A percentile compares a stretch with the other conserved stretches of the same genome.
Conservation (phyloP, 352 stramenopile genomes). For the Globisporangium radiosum region DNA sequence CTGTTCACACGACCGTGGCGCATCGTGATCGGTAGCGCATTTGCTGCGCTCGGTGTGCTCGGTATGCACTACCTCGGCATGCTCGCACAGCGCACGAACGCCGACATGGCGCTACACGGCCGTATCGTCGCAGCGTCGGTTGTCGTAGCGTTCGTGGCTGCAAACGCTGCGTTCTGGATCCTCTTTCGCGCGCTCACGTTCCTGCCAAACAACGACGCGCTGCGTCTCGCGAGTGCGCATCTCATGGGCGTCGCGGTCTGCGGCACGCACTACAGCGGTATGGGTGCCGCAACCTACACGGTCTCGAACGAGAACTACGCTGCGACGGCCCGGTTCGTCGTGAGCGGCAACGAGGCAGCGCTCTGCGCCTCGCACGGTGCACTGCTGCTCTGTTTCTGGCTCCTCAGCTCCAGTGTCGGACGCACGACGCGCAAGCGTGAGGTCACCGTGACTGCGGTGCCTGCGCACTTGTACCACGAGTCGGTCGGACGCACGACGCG, state of each 20-base stretch:
- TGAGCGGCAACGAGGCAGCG: slow-evolving; percentile 29
- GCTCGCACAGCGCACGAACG: slow-evolving; percentile 44
- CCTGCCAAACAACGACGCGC: slow-evolving; percentile 33
- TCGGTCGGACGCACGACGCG: slow-evolving; percentile 2
- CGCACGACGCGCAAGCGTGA: slow-evolving; percentile 4
- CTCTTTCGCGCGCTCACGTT: slow-evolving; percentile 61
- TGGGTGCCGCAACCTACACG: slow-evolving; percentile 34
- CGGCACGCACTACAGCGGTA: slow-evolving; percentile 51
- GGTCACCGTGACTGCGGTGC: too few species aligned
- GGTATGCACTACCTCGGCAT: slow-evolving; percentile 71
- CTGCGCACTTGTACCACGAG: background rate
- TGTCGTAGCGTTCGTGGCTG: slow-evolving; percentile 44
- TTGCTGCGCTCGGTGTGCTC: slow-evolving; percentile 52
- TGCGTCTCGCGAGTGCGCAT: slow-evolving; percentile 44
- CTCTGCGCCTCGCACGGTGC: slow-evolving; percentile 35
- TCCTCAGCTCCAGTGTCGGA: slow-evolving; percentile 20
- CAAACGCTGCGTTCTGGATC: slow-evolving; percentile 62
- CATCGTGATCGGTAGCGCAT: slow-evolving; percentile 36
- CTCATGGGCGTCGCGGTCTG: slow-evolving; percentile 58
- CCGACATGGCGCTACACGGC: slow-evolving; percentile 30
- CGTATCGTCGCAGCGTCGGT: slow-evolving; percentile 34
- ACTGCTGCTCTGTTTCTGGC: slow-evolving; percentile 46
- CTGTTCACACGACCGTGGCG: slow-evolving; percentile 45
- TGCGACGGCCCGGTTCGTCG: slow-evolving; percentile 13
- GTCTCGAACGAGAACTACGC: slow-evolving; percentile 23